Percentiles rank a stretch among this genome's conserved stretches.
Evolutionary conservation across 164 flowering plant genomes (phyloP).

Genomic region (Chimonanthus praecox): DNA sequence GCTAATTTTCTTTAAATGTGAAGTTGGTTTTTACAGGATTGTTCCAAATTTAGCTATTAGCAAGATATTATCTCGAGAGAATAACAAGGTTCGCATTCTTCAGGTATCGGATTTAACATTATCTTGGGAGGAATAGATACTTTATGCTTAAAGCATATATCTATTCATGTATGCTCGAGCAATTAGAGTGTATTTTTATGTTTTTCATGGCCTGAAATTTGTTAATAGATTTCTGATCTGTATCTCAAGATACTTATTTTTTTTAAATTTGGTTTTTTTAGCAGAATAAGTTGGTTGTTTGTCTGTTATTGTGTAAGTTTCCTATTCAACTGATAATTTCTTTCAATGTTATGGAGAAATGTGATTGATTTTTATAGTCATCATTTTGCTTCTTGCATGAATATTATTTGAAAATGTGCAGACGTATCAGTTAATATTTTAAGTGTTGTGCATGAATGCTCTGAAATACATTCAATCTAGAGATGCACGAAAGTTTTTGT

Average conservation of each 20-base stretch:
- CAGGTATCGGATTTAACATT: slow-evolving; percentile 49
- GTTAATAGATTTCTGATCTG: background rate
- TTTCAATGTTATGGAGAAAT: background rate
- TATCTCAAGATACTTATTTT: background rate
- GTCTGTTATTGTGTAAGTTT: background rate
- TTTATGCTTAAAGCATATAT: too few relatives aligned
- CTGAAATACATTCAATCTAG: too few relatives aligned
- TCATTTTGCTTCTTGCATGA: background rate
- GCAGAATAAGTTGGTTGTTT: background rate
- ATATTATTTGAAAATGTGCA: too few relatives aligned
- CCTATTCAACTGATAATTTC: background rate
- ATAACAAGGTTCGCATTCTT: slow-evolving; percentile 86
- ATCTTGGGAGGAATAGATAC: background rate
- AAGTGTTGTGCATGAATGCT: too few relatives aligned
- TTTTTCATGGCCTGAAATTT: background rate
- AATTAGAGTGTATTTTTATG: too few relatives aligned
- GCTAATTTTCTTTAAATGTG: slow-evolving; percentile 15
- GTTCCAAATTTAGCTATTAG: slow-evolving; percentile 97
- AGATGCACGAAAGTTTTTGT: too few relatives aligned
- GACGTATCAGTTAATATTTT: too few relatives aligned
- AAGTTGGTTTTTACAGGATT: slow-evolving; percentile 46
- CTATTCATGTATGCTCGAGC: too few relatives aligned
- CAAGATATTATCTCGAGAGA: slow-evolving; percentile 77
- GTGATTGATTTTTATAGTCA: background rate
- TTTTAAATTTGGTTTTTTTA: background rate